A percentile compares a stretch with the other conserved stretches of the same genome.
phyloP scores from a whole-genome alignment of 2,329 filamentous ascomycete species.

The Phialophora chinensis region DNA sequence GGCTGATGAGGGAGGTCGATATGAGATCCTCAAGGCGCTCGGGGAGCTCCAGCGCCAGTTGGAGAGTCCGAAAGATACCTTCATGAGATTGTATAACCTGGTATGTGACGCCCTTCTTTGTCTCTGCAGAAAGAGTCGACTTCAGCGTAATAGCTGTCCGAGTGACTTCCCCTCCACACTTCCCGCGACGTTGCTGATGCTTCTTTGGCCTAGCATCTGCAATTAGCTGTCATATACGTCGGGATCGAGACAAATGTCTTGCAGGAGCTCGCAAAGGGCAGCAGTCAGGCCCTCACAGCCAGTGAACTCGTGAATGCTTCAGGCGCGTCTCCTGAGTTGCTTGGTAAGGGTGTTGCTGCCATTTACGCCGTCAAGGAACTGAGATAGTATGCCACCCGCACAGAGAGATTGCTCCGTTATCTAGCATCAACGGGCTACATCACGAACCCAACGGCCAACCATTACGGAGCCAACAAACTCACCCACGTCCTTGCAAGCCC shows the following conservation, averaged over 20 bases:
- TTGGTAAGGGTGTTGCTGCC: conserved; percentile 24
- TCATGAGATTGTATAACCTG: conserved; percentile 30
- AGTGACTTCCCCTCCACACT: no score
- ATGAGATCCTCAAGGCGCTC: conserved; percentile 36
- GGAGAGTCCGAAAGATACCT: conserved; percentile 33
- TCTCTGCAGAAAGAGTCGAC: no score
- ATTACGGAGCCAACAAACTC: conserved; percentile 36
- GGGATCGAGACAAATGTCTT: conserved; percentile 39
- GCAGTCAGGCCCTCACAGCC: conserved; percentile 28
- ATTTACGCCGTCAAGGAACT: background rate
- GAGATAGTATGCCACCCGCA: background rate
- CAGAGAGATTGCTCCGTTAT: conserved; percentile 40
- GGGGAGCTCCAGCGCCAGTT: conserved; percentile 36
- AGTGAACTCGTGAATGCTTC: conserved; percentile 28
- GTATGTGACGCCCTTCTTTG: conserved; percentile 20
- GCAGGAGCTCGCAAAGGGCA: conserved; percentile 18
- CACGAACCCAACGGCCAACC: conserved; percentile 26
- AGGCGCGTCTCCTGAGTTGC: conserved; percentile 30
- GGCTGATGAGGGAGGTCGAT: conserved; percentile 36
- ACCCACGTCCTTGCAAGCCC: conserved; percentile 36
- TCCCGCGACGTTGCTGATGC: background rate
- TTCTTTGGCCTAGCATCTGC: conserved; percentile 29
- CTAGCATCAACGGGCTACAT: conserved; percentile 37
- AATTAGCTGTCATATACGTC: conserved; percentile 32
- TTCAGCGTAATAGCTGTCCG: no score